These are phyloP conservation scores for Hemisphaericaspora nanyangensis DNA, from an alignment of 805 yeast species.

Conservation along the genomic window DNA sequence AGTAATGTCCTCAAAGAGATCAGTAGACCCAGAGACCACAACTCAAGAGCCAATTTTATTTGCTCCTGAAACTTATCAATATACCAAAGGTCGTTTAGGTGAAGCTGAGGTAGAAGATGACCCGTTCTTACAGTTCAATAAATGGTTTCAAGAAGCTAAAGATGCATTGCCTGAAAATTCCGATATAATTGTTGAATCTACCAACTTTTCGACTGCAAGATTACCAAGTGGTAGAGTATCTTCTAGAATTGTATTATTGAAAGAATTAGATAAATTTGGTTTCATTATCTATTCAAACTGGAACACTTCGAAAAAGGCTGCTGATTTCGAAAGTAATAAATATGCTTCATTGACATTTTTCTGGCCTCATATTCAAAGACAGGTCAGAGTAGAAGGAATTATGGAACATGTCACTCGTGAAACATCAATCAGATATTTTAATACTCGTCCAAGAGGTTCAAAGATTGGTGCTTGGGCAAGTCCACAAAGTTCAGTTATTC, in stretches of 20 bases:
- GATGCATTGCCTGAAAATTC: slow-evolving; percentile 39
- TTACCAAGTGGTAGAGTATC: slow-evolving; percentile 90
- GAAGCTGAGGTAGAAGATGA: slow-evolving; percentile 48
- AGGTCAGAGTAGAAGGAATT: slow-evolving; percentile 86
- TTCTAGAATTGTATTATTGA: slow-evolving; percentile 77
- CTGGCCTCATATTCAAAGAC: slow-evolving; percentile 90
- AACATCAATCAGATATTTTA: slow-evolving; percentile 67
- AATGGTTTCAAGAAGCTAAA: slow-evolving; percentile 64
- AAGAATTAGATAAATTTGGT: slow-evolving; percentile 83
- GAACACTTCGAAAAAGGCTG: slow-evolving; percentile 78
- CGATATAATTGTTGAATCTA: slow-evolving; percentile 65
- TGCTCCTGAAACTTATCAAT: slow-evolving; percentile 88
- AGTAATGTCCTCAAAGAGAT: slow-evolving; percentile 1
- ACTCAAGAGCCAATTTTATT: slow-evolving; percentile 40
- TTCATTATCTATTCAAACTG: slow-evolving; percentile 89
- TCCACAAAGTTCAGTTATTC: slow-evolving; percentile 70
- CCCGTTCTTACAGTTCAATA: slow-evolving; percentile 76
- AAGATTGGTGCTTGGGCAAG: slow-evolving; percentile 97
- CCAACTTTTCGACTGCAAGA: slow-evolving; percentile 83
- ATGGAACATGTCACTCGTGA: slow-evolving; percentile 72
- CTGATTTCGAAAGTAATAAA: slow-evolving; percentile 68
- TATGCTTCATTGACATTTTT: slow-evolving; percentile 83
- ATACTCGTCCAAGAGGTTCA: slow-evolving; percentile 88
- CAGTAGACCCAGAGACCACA: slow-evolving; percentile 10
- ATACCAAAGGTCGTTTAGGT: slow-evolving; percentile 61